These are phyloP conservation scores for Hirschioporus abietinus DNA, from an alignment of 768 basidiomycete species.

Conservation along the genomic window DNA sequence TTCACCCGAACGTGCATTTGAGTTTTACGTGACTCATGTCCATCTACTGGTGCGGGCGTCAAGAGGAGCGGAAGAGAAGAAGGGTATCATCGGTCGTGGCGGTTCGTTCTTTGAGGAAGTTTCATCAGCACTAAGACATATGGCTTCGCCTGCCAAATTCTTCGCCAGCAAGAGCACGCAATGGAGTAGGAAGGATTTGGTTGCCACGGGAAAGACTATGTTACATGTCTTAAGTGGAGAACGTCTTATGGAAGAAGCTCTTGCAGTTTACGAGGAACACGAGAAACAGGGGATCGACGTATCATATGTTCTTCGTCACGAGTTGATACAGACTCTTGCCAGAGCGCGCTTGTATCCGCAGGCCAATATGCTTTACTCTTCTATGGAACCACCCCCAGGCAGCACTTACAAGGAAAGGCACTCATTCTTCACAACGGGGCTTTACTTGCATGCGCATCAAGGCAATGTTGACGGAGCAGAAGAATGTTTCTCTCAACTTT, in stretches of 20 bases:
- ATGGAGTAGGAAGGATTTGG: slow-evolving; percentile 24
- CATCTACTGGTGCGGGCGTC: neutral
- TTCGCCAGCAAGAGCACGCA: slow-evolving; percentile 9
- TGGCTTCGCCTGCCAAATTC: neutral
- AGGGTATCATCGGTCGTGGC: neutral
- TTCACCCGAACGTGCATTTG: neutral
- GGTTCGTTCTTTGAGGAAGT: neutral
- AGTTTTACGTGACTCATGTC: neutral
- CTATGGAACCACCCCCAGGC: slow-evolving; percentile 19
- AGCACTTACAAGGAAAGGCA: slow-evolving; percentile 14
- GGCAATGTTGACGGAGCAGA: slow-evolving; percentile 44
- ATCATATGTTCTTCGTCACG: slow-evolving; percentile 24
- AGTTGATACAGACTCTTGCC: slow-evolving; percentile 39
- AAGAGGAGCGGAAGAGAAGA: neutral
- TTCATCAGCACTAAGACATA: neutral
- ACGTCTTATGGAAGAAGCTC: slow-evolving; percentile 30
- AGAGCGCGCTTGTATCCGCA: slow-evolving; percentile 30
- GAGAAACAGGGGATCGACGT: slow-evolving; percentile 28
- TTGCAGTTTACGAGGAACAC: slow-evolving; percentile 38
- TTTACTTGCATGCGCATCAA: slow-evolving; percentile 47
- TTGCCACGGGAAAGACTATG: slow-evolving; percentile 33
- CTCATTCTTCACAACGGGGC: slow-evolving; percentile 36
- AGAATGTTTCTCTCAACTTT: slow-evolving; percentile 35
- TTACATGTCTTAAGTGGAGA: slow-evolving; percentile 33
- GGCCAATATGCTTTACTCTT: slow-evolving; percentile 40